Evolutionary conservation across 2,329 filamentous ascomycete species (phyloP), one percentile per base, ranked within the genome.

Genomic region (Coleophoma eucalyptorum): DNA sequence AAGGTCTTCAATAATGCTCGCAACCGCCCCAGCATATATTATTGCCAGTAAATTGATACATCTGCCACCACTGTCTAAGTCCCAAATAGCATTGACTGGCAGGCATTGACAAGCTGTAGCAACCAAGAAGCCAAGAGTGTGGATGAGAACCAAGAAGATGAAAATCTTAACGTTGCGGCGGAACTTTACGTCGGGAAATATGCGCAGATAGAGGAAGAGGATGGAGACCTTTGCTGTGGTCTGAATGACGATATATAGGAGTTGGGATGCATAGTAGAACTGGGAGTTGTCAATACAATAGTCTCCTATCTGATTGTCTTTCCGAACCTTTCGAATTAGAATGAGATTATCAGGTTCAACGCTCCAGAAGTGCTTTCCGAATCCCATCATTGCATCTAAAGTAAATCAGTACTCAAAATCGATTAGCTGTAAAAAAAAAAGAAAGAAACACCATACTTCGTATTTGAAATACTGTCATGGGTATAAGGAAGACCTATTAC

Each of bases 1-100:
- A 34, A 87, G 67, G 55, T 87, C 84, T 13, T 84, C 86, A 47
- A 84, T 79, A 55, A 88, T 84, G 66, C 86, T 87, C 48, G 86
- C 74, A 0, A 82, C 83, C 1, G 84, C 81, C 2, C 82, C 86
- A 8, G 80, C 82, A 8, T 86, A 79, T 58, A 86, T 85, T 19
- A 86, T 73, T 1, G 80, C 83, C 51, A 84, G 73, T 44, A 85
- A 80, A 61, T 86, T 77, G 50, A 76, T 81, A 61, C 84, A 87
- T 33, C 69, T 69, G 6, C 54, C 48, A 19, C 18, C 15, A 2
- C 54, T 47, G 16, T 46, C n/a, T n/a, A 42, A 32, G 44, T 53
- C 35, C 50, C 55, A 56, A 33, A 55, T 42, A 33, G 26, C 18
- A 19, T 52, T 18, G 21, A 56, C 35, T 16, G 56, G 56, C 18